Base-by-base conservation (phyloP, 1,284 basidiomycete genomes). In the Leccinum fuscescens region DNA sequence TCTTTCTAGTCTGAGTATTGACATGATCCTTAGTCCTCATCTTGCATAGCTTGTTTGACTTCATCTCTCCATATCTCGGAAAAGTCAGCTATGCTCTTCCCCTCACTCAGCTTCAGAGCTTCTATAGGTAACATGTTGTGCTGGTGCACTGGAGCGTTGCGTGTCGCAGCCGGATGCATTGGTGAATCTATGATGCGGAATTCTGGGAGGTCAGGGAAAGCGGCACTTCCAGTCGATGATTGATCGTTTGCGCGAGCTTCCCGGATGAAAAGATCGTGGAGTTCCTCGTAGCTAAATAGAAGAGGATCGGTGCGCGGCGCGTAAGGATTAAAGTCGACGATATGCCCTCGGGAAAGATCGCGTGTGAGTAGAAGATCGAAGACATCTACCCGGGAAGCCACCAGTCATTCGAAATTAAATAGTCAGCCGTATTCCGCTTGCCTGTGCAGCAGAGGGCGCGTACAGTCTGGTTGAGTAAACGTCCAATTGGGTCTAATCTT, bases 81-180 rank as follows among this genome's bases (percentile, higher is more conserved):
- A 72, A 97, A 96, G 62, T 91, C 88, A 39, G 82, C 79, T 35
- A 94, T 82, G 64, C 37, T 83, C 54, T 82, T 80, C 3, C 94
- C 94, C 56, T 82, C 82, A 66, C 92, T 89, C 70, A 96, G 76
- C 56, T 83, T 84, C 20, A 97, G 78, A 12, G 93, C 90, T 69
- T 98, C 96, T 44, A 92, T 81, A 2, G 96, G 96, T 15, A 96
- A 82, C 91, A 96, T 96, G 71, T 97, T 98, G 68, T 92, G 89
- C 65, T 91, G 89, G 69, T 94, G 82, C 1, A 83, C 79, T 1
- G 94, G 93, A 3, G 86, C 84, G 64, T 86, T 91, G 56, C 81
- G 78, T 33, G 76, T 81, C 0, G 84, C 88, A 3, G 80, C 82
- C 1, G 86, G 90, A 72, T 94, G 90, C 14, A 81, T 74, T 1